A percentile compares a stretch with the other conserved stretches of the same genome.
These are phyloP conservation scores for Carpinus viminea DNA, from an alignment of 306 rosid genomes.

Conservation along the genomic window DNA sequence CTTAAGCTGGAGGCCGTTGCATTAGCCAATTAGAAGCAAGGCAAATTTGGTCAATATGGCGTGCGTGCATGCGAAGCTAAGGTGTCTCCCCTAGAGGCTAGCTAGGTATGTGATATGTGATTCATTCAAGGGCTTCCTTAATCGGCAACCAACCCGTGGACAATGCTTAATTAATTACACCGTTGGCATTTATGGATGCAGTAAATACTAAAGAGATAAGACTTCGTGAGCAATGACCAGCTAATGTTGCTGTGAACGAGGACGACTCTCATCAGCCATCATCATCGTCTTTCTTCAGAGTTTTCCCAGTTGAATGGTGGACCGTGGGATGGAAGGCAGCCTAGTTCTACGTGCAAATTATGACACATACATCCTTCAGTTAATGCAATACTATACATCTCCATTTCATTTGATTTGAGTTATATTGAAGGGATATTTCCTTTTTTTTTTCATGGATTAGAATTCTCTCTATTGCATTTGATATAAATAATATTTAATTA, in stretches of 20 bases:
- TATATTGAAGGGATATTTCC: too few species aligned
- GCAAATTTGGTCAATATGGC: too few species aligned
- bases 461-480: too few species aligned
- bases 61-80: not conserved
- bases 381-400: not conserved
- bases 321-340: not conserved
- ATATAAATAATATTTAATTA: too few species aligned
- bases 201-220: conserved; percentile 22
- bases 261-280: not conserved
- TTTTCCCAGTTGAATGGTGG: conserved; percentile 10
- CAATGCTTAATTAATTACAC: conserved; percentile 35
- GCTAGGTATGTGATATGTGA: not conserved
- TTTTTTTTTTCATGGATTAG: too few species aligned
- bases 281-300: conserved; percentile 10
- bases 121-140: not conserved
- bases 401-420: too few species aligned
- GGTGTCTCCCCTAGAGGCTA: too few species aligned
- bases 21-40: too few species aligned
- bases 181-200: conserved; percentile 13
- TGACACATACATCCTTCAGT: not conserved
- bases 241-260: not conserved
- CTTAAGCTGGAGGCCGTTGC: too few species aligned
- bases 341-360: conserved; percentile 51
- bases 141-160: not conserved
- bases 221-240: not conserved